Conservation (phyloP, 257 asterid genomes). For the Fraxinus quadrangulata region DNA sequence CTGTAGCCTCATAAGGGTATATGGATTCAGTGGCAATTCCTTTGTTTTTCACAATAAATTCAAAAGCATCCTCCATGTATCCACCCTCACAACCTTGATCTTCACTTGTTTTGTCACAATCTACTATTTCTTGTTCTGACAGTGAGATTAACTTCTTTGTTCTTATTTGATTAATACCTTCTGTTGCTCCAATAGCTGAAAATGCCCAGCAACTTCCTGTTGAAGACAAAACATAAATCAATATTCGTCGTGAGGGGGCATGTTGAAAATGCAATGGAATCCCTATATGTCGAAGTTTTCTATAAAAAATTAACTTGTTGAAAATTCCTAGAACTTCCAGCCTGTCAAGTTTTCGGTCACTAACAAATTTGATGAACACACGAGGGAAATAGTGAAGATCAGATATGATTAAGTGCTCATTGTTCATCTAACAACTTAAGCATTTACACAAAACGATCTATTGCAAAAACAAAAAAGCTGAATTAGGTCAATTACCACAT, state of each 20-base stretch:
- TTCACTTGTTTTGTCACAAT: conserved; percentile 36
- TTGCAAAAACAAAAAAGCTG: neutral
- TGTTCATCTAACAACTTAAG: conserved; percentile 2
- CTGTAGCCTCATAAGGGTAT: conserved; percentile 35
- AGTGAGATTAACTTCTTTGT: conserved; percentile 31
- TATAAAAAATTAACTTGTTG: too few relatives aligned
- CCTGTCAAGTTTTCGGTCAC: too few relatives aligned
- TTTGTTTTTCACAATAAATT: conserved; percentile 35
- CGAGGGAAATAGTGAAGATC: neutral
- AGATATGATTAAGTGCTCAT: too few relatives aligned
- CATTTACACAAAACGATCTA: neutral
- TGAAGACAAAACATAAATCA: neutral
- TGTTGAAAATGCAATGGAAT: neutral
- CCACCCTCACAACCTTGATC: conserved; percentile 44
- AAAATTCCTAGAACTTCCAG: too few relatives aligned
- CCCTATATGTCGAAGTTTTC: too few relatives aligned
- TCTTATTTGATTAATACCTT: conserved; percentile 31
- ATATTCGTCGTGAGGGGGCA: neutral
- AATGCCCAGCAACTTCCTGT: conserved; percentile 46
- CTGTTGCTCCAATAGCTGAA: conserved; percentile 39
- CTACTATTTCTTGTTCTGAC: conserved; percentile 42
- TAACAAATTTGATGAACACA: too few relatives aligned
- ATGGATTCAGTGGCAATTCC: conserved; percentile 35
- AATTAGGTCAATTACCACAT: conserved; percentile 46
- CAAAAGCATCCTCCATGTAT: conserved; percentile 41